Conservation (phyloP, 139 green algal species). For the Closterium sp. region DNA sequence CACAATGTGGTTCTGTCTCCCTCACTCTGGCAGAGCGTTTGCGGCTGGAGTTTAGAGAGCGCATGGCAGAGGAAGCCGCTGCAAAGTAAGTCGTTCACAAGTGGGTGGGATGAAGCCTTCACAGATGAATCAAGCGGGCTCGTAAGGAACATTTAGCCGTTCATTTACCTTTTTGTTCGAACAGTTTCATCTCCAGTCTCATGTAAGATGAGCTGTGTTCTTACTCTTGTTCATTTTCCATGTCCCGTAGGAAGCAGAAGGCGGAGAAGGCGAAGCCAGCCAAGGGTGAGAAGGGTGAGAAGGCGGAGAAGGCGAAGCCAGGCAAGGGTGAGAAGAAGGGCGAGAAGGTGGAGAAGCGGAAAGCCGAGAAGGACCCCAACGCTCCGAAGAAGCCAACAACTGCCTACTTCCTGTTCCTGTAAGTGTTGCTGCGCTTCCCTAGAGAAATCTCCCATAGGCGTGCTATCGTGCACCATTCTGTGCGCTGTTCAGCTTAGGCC, state of each 20-base stretch:
- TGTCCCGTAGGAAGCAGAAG: not conserved
- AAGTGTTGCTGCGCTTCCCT: not conserved
- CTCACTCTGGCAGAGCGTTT: not conserved
- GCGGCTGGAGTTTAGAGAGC: not conserved
- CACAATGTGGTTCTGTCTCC: too few species aligned
- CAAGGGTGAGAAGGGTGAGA: not conserved
- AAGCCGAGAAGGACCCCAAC: slow-evolving; percentile 19
- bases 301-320: not conserved
- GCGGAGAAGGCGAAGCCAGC: not conserved
- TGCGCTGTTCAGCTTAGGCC: not conserved
- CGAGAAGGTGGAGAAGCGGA: not conserved
- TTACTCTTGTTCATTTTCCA: too few species aligned
- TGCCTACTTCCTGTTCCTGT: slow-evolving; percentile 30
- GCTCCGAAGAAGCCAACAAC: slow-evolving; percentile 16
- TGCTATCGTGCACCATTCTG: not conserved
- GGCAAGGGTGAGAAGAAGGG: not conserved
- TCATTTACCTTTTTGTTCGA: too few species aligned
- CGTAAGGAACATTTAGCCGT: too few species aligned
- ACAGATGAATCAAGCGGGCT: too few species aligned
- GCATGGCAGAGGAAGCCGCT: not conserved
- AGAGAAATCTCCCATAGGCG: not conserved
- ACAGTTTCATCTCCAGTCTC: too few species aligned
- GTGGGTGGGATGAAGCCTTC: too few species aligned
- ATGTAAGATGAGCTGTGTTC: too few species aligned
- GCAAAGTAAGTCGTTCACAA: not conserved